These are phyloP conservation scores for Heterobasidion annosum DNA, from an alignment of 1,284 basidiomycete genomes.

Conservation along the genomic window DNA sequence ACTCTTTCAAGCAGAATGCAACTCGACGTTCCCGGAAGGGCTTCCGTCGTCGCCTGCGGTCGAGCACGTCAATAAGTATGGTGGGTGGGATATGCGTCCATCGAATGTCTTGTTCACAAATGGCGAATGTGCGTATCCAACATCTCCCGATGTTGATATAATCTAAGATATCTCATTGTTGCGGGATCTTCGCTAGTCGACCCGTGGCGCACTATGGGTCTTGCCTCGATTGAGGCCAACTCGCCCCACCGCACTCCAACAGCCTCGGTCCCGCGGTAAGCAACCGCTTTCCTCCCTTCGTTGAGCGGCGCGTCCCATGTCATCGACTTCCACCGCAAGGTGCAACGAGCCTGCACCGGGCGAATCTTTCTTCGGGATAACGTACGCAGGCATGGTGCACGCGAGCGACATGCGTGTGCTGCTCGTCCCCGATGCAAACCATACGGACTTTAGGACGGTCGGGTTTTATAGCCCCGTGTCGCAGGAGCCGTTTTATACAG, in stretches of 20 bases:
- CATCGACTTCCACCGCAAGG: constrained; percentile 12
- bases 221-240: constrained; percentile 38
- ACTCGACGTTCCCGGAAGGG: constrained; percentile 25
- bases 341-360: constrained; percentile 26
- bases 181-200: constrained; percentile 24
- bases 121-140: constrained; percentile 32
- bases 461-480: constrained; percentile 40
- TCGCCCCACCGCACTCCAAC: constrained; percentile 33
- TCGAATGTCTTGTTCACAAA: constrained; percentile 40
- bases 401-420: constrained; percentile 40
- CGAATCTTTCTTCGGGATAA: constrained; percentile 35
- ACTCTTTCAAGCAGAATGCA: constrained; percentile 34
- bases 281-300: neutral
- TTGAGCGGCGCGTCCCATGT: neutral
- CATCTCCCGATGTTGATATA: neutral
- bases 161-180: neutral
- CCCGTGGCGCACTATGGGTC: constrained; percentile 44
- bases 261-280: constrained; percentile 28
- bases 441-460: constrained; percentile 37
- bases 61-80: constrained; percentile 36
- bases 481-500: constrained; percentile 35
- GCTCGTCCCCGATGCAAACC: constrained; percentile 35
- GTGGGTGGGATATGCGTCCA: constrained; percentile 41
- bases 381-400: constrained; percentile 37
- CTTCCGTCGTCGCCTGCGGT: constrained; percentile 32